phyloP scores from a whole-genome alignment of 345 rosid species.

The Cardamine occulta region DNA sequence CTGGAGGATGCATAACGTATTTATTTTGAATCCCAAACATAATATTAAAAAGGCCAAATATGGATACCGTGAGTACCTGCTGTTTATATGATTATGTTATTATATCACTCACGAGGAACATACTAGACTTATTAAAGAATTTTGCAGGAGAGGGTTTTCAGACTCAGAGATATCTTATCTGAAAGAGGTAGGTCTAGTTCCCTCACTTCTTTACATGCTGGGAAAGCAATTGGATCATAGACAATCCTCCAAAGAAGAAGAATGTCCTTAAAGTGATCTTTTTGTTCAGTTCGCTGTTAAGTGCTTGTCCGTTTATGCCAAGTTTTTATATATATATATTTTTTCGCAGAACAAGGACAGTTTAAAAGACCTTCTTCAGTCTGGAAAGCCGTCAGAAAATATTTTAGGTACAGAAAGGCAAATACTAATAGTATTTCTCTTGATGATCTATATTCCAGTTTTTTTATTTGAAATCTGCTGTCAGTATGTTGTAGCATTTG shows the following conservation, averaged over 20 bases:
- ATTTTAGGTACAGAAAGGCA: slow-evolving; percentile 61
- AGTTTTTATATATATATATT: slow-evolving; percentile 17
- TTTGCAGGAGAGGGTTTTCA: slow-evolving; percentile 92
- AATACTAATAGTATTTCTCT: slow-evolving; percentile 11
- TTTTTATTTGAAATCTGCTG: slow-evolving; percentile 36
- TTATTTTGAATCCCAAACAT: slow-evolving; percentile 79
- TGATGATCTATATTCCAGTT: slow-evolving; percentile 19
- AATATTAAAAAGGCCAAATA: slow-evolving; percentile 61
- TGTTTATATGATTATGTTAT: slow-evolving; percentile 17
- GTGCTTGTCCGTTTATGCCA: slow-evolving; percentile 16
- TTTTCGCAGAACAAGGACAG: slow-evolving; percentile 64
- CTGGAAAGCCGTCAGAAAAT: slow-evolving; percentile 65
- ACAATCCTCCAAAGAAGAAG: slow-evolving; percentile 2
- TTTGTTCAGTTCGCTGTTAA: slow-evolving; percentile 2
- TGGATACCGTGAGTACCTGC: slow-evolving; percentile 70
- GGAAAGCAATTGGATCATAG: slow-evolving; percentile 18
- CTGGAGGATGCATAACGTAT: slow-evolving; percentile 85
- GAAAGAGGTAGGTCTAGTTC: slow-evolving; percentile 62
- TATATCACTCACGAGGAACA: neutral
- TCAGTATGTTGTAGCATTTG: slow-evolving; percentile 65
- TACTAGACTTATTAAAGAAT: slow-evolving; percentile 34
- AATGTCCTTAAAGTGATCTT: neutral
- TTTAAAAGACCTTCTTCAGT: slow-evolving; percentile 66
- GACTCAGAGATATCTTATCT: slow-evolving; percentile 79
- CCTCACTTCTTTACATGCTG: slow-evolving; percentile 24